Evolutionary conservation across 1,139 yeast species (phyloP), one percentile per base, ranked within the genome.

Genomic region (Debaryomycetaceae sp.): DNA sequence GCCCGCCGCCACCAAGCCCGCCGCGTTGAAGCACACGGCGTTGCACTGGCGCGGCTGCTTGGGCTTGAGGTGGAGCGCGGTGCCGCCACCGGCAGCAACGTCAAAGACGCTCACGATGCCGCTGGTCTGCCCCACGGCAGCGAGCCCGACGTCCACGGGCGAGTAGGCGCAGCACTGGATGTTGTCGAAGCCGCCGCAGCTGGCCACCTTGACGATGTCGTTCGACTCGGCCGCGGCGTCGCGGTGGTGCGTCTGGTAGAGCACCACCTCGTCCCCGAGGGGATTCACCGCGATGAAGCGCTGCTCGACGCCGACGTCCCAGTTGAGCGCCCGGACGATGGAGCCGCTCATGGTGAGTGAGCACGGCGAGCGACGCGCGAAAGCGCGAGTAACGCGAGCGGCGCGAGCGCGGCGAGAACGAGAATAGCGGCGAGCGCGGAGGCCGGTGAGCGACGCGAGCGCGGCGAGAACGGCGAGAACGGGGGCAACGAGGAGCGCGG

Each of bases 31-130:
- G 2, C 89, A 71, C 2, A 88, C 52, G 1, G 89, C 57, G 46
- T 84, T 86, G 45, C 94, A 83, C 1, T 91, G 80, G 32, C 95
- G 65, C 24, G 75, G 66, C 38, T 81, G 89, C 36, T 78, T 75
- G 1, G 89, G 83, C 28, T 74, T 61, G 18, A 84, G 65, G 32
- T 65, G 65, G 13, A 75, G 44, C 0, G 66, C 44, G 3, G 75
- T 51, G 2, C 69, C 56, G 4, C 55, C 44, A 5, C 55, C 43
- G 3, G 56, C 48, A 16, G 65, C 56, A 22, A 84, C 68, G 48
- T 85, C 83, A 40, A 83, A 78, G 0, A 85, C 51, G 27, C 76
- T 66, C 3, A 84, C 72, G 12, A 63, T 61, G 1, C 96, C 96
- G 46, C 75, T 78, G 34, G 78, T 66, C 29, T 83, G 82, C 2